Evolutionary conservation across 345 rosid species (phyloP), one percentile per base, ranked within the genome.

Genomic region (Xanthoceras sorbifolium): DNA sequence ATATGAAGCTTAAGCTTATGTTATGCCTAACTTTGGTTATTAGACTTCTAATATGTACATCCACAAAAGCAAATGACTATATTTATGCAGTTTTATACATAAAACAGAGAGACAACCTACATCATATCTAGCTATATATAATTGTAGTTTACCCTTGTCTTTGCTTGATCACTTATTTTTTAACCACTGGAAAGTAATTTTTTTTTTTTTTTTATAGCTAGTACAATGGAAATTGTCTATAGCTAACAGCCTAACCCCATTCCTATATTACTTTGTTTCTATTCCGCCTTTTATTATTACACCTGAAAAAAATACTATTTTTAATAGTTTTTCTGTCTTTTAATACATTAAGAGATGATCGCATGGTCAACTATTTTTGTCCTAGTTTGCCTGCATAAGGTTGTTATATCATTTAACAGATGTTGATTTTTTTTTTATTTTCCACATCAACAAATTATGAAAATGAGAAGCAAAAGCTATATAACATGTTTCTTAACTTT

Each of bases 401-500:
- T 25, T 25, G 71, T 54, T 17, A 44, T 44, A 25, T 46, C 34
- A 68, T 23, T 40, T 25, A 14, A 44, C 23, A 52, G 26, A 69
- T 50, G 28, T 18, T 9, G n/a, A 70, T 15, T 29, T 70, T 70
- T 29, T 70, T 70, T 25, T 15, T 22, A 50, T 9, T 31, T 32
- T 54, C 42, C 38, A 8, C 17, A 48, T 48, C 73, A 71, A 54
- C 18, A 54, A 54, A 71, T 40, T 4, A 71, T 31, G 74, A 6
- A 61, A 71, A 32, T 4, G 28, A 31, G 31, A 11, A 48, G 15
- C 10, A 55, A 4, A 70, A 32, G 63, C 60, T 31, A 55, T 5
- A 54, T 18, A 29, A 70, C 42, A 70, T 70, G 59, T 34, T 70
- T 32, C 46, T 31, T 20, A 38, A 72, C 63, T 72, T 72, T 50